Conservation (phyloP, 148 eudicot species). For the Simmondsia chinensis region DNA sequence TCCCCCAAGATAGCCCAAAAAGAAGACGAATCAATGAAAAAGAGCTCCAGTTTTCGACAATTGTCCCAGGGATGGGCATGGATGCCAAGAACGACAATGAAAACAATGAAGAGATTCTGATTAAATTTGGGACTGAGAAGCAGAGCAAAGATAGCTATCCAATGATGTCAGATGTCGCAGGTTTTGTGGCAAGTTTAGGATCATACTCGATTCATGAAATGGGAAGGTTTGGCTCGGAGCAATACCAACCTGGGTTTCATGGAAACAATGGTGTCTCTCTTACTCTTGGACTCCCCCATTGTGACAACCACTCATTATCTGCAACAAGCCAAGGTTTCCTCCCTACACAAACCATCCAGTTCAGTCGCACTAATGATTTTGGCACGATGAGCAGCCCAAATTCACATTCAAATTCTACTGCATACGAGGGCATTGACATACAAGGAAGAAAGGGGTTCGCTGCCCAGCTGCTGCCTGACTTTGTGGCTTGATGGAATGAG, state of each 20-base stretch:
- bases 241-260: conserved; percentile 26
- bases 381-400: conserved; percentile 21
- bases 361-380: conserved; percentile 31
- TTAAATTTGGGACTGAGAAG: conserved; percentile 28
- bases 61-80: too few species aligned
- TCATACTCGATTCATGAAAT: conserved; percentile 42
- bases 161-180: conserved; percentile 27
- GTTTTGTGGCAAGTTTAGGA: conserved; percentile 39
- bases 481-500: conserved; percentile 33
- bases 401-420: conserved; percentile 23
- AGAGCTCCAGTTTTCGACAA: conserved; percentile 9
- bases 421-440: conserved; percentile 40
- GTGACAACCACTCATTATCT: conserved; percentile 36
- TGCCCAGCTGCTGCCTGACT: conserved; percentile 66
- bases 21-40: conserved; percentile 35
- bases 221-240: conserved; percentile 45
- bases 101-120: conserved; percentile 18
- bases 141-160: conserved; percentile 31
- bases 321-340: conserved; percentile 35
- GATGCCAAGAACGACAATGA: too few species aligned
- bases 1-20: conserved; percentile 40
- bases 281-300: conserved; percentile 67
- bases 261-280: conserved; percentile 55
- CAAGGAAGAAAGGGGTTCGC: conserved; percentile 55
- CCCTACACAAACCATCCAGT: conserved; percentile 32